Percentiles rank a stretch among this genome's conserved stretches.
phyloP scores from a whole-genome alignment of 2,329 filamentous ascomycete genomes.

The Orbilia ellipsospora region DNA sequence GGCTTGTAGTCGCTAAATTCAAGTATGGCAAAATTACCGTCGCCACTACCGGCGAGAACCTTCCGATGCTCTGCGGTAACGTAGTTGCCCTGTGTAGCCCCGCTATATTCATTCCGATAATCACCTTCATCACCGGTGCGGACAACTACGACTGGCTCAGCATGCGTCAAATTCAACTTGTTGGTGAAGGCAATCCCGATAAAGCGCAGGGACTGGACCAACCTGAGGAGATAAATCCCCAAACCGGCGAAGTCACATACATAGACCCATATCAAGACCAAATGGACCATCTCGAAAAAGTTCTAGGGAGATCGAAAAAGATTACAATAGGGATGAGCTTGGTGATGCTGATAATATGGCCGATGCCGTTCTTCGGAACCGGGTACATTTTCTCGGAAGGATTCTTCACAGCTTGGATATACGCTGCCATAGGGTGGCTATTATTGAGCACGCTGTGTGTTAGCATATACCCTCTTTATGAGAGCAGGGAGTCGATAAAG shows the following conservation, averaged over 20 bases:
- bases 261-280: slow-evolving; percentile 27
- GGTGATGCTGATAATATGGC: slow-evolving; percentile 82
- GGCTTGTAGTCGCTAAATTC: slow-evolving; percentile 79
- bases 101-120: slow-evolving; percentile 76
- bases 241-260: slow-evolving; percentile 57
- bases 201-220: slow-evolving; percentile 70
- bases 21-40: slow-evolving; percentile 77
- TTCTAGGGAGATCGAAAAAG: slow-evolving; percentile 64
- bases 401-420: slow-evolving; percentile 85
- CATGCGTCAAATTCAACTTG: slow-evolving; percentile 77
- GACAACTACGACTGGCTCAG: slow-evolving; percentile 87
- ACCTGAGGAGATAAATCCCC: slow-evolving; percentile 72
- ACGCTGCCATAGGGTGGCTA: slow-evolving; percentile 81
- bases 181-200: slow-evolving; percentile 35
- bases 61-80: slow-evolving; percentile 88
- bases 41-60: slow-evolving; percentile 80
- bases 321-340: slow-evolving; percentile 75
- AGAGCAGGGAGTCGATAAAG: slow-evolving; percentile 76
- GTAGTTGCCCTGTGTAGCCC: slow-evolving; percentile 83
- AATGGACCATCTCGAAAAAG: slow-evolving; percentile 59
- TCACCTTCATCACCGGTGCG: slow-evolving; percentile 74
- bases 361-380: slow-evolving; percentile 88
- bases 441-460: slow-evolving; percentile 77
- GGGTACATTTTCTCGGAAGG: slow-evolving; percentile 83
- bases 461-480: slow-evolving; percentile 82